Conservation (phyloP, 2,329 filamentous ascomycete genomes). For the Botryotinia globosa region DNA sequence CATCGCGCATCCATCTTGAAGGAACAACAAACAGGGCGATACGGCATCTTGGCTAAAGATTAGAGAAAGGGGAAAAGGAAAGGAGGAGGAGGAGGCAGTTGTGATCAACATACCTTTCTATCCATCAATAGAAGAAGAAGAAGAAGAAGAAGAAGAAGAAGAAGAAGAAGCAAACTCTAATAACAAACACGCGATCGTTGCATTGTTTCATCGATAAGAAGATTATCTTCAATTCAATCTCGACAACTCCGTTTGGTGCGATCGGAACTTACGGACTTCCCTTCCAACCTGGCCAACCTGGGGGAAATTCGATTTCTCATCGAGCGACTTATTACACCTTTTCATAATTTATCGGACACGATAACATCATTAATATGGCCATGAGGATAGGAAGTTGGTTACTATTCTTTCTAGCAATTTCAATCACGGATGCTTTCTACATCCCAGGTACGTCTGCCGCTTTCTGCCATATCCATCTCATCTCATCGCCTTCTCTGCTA, state of each 20-base stretch:
- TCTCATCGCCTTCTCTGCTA: background rate
- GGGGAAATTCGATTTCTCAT: background rate
- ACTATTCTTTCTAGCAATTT: constrained; percentile 47
- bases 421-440: constrained; percentile 68
- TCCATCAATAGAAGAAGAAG: background rate
- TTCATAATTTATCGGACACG: constrained; percentile 19
- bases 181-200: background rate
- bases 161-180: background rate
- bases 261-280: background rate
- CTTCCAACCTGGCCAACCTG: background rate
- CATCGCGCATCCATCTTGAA: background rate
- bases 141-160: background rate
- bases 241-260: background rate
- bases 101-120: background rate
- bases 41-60: background rate
- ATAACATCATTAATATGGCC: constrained; percentile 24
- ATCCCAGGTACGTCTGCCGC: constrained; percentile 65
- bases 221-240: background rate
- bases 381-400: constrained; percentile 45
- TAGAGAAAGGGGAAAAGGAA: background rate
- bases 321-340: background rate
- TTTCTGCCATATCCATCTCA: background rate
- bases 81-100: background rate
- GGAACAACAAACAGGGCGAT: background rate
- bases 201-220: background rate